Base-by-base conservation (phyloP, 2,329 filamentous ascomycete species). In the Scedosporium minutisporum region DNA sequence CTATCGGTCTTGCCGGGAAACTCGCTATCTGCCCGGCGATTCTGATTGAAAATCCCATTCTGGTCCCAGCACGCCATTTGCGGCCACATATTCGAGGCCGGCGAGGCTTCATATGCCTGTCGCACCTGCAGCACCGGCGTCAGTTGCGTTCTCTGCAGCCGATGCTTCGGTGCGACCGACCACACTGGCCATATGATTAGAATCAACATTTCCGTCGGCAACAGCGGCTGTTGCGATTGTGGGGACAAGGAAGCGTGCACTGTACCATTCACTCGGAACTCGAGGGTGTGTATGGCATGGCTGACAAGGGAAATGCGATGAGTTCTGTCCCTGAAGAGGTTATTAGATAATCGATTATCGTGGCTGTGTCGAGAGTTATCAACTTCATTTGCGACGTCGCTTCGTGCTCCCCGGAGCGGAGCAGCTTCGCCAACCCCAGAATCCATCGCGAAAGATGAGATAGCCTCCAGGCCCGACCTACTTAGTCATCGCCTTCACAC, bases 301-400 rank as follows among this genome's bases (percentile, higher is more conserved):
- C 73, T 18, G 73, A 75, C 57, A 87, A 87, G 77, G 74, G 87
- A 72, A 80, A 93, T 82, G 80, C 81, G 69, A 78, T 80, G 55
- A 77, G 80, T 57, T 79, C 75, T 4, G 76, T 97, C 58, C 91
- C 95, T 0, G 80, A 85, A 38, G 91, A 96, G 51, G 81, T 97
- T n/a, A n/a, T n/a, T 60, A 78, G 89, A 38, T 80, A 87, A 63
- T 89, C 86, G 69, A 91, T 97, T 65, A 85, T 87, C 62, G 91
- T 90, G 82, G 97, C 95, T 0, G 87, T 99, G 66, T 86, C 90
- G 1, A 84, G 91, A 64, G 88, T 87, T 12, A 83, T 97, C 65
- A 95, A 99, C 77, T 99, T 96, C 72, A 87, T 99, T 66, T 97
- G 93, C 77, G 95, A 99, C 77, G 92, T 99, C 65, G 92, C 97